A percentile compares a stretch with the other conserved stretches of the same genome.
These are phyloP conservation scores for Musa troglodytarum DNA, from an alignment of 176 grass and related monocot genomes.

Conservation along the genomic window DNA sequence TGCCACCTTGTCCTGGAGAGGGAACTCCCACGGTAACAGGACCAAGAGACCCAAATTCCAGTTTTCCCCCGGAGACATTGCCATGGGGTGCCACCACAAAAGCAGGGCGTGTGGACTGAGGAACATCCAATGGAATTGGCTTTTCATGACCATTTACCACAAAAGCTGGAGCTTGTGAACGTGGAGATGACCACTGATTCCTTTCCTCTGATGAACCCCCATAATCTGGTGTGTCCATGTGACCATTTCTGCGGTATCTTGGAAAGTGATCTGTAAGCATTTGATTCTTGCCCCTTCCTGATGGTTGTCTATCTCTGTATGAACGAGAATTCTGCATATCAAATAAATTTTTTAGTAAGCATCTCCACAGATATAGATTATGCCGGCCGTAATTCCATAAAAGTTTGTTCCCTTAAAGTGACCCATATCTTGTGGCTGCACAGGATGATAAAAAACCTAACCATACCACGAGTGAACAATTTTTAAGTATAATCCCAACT, in stretches of 20 bases:
- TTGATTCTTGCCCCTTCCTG: constrained; percentile 41
- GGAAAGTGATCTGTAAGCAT: constrained; percentile 31
- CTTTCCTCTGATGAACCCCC: constrained; percentile 29
- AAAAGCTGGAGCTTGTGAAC: constrained; percentile 26
- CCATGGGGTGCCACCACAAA: constrained; percentile 27
- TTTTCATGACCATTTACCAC: constrained; percentile 32
- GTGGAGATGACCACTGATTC: constrained; percentile 20
- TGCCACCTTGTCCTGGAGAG: constrained; percentile 27
- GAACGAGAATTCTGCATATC: constrained; percentile 37
- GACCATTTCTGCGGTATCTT: constrained; percentile 24
- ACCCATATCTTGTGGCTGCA: background rate
- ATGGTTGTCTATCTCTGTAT: constrained; percentile 32
- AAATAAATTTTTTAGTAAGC: constrained; percentile 10
- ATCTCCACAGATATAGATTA: background rate
- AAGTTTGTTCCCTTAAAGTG: background rate
- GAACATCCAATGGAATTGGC: constrained; percentile 19
- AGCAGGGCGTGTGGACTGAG: constrained; percentile 20
- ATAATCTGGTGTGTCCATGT: constrained; percentile 29
- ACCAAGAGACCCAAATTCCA: constrained; percentile 42
- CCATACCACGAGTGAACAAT: background rate
- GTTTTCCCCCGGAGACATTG: constrained; percentile 38
- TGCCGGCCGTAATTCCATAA: background rate
- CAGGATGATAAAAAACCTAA: background rate
- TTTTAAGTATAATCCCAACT: background rate
- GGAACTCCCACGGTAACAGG: constrained; percentile 24